Conservation (phyloP, 148 eudicot species). For the Nepenthes mirabilis region DNA sequence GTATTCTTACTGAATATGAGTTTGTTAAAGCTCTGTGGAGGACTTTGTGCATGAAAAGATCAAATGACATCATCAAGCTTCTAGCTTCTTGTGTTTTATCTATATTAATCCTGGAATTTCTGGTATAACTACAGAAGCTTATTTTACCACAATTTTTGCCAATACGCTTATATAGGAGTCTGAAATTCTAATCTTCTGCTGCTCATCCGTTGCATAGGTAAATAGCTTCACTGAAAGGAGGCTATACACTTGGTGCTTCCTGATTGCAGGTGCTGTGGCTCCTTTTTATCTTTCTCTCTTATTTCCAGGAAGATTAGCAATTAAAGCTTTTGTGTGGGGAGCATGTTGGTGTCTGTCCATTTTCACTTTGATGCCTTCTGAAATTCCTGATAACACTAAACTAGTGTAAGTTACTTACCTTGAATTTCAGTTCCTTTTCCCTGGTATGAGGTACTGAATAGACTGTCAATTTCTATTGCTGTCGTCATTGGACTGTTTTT, state of each 20-base stretch:
- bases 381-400: constrained; percentile 87
- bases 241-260: constrained; percentile 76
- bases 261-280: constrained; percentile 54
- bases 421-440: constrained; percentile 6
- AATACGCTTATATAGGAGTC: not conserved
- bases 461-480: too few relatives aligned
- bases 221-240: constrained; percentile 88
- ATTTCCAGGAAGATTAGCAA: constrained; percentile 44
- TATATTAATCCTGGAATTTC: constrained; percentile 59
- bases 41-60: constrained; percentile 28
- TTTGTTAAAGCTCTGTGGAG: constrained; percentile 63
- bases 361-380: constrained; percentile 95
- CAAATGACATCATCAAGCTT: constrained; percentile 33
- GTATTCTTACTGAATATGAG: constrained; percentile 53
- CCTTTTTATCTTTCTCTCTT: constrained; percentile 41
- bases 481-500: not conserved
- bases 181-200: not conserved
- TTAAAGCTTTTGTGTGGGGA: constrained; percentile 49
- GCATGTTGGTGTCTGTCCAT: constrained; percentile 76
- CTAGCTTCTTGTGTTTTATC: constrained; percentile 41
- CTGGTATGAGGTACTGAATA: not conserved
- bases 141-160: not conserved
- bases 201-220: constrained; percentile 38
- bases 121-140: constrained; percentile 30
- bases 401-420: constrained; percentile 58